These are phyloP conservation scores for Kuraishia piskuri DNA, from an alignment of 805 yeast species.

Conservation along the genomic window DNA sequence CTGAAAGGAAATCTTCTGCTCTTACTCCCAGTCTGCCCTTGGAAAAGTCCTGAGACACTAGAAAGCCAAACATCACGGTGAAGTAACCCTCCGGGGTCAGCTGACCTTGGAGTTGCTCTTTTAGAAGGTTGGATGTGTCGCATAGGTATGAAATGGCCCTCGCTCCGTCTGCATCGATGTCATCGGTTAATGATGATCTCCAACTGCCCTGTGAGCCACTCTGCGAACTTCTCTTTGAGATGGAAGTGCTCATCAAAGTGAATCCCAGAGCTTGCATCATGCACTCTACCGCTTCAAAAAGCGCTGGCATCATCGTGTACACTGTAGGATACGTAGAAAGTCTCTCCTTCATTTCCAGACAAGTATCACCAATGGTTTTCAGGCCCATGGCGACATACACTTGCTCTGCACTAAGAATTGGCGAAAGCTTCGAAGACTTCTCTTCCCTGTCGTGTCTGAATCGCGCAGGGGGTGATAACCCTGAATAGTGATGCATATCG, in stretches of 20 bases:
- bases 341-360: slow-evolving; percentile 15
- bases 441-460: neutral
- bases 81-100: neutral
- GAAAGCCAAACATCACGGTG: neutral
- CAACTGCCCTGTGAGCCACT: neutral
- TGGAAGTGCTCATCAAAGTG: slow-evolving; percentile 8
- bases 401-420: neutral
- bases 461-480: neutral
- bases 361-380: slow-evolving; percentile 16
- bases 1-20: neutral
- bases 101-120: neutral
- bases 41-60: neutral
- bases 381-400: neutral
- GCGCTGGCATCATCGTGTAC: slow-evolving; percentile 12
- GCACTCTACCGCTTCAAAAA: slow-evolving; percentile 16
- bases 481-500: neutral
- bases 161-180: neutral
- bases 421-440: neutral
- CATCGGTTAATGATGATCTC: neutral
- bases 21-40: neutral
- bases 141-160: neutral
- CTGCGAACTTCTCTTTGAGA: neutral
- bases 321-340: slow-evolving; percentile 4
- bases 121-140: neutral
- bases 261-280: slow-evolving; percentile 14